Conservation (phyloP, 768 basidiomycete species). For the Candolleomyces eurysporus region DNA sequence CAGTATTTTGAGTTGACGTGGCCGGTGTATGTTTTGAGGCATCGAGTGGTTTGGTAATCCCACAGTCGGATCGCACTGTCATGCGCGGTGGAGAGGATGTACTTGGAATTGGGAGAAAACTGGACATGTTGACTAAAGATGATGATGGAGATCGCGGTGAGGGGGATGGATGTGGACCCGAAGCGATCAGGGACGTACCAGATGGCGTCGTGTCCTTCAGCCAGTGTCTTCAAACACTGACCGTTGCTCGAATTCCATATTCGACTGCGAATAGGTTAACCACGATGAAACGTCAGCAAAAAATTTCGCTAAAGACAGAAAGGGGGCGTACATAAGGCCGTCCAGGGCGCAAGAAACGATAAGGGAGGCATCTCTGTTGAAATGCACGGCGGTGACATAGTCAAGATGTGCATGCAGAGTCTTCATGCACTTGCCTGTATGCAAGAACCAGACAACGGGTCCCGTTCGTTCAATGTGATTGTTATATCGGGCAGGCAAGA, state of each 20-base stretch:
- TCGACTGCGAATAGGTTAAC: constrained; percentile 53
- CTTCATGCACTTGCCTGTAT: constrained; percentile 76
- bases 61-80: constrained; percentile 92
- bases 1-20: constrained; percentile 84
- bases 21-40: constrained; percentile 86
- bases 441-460: not conserved
- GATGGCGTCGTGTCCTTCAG: constrained; percentile 84
- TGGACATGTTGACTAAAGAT: constrained; percentile 75
- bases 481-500: constrained; percentile 10
- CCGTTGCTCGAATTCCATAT: constrained; percentile 94
- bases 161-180: not conserved
- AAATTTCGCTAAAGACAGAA: constrained; percentile 1
- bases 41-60: constrained; percentile 91
- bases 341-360: constrained; percentile 92
- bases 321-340: constrained; percentile 72
- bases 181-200: constrained; percentile 45
- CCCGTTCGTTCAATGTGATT: constrained; percentile 1
- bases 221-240: constrained; percentile 94
- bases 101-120: constrained; percentile 95
- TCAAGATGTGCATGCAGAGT: constrained; percentile 91
- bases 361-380: constrained; percentile 88
- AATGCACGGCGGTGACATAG: constrained; percentile 92
- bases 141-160: not conserved
- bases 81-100: constrained; percentile 90
- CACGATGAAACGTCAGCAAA: too few species aligned